phyloP scores from a whole-genome alignment of 352 stramenopile species.

The Globisporangium uncinulatum region DNA sequence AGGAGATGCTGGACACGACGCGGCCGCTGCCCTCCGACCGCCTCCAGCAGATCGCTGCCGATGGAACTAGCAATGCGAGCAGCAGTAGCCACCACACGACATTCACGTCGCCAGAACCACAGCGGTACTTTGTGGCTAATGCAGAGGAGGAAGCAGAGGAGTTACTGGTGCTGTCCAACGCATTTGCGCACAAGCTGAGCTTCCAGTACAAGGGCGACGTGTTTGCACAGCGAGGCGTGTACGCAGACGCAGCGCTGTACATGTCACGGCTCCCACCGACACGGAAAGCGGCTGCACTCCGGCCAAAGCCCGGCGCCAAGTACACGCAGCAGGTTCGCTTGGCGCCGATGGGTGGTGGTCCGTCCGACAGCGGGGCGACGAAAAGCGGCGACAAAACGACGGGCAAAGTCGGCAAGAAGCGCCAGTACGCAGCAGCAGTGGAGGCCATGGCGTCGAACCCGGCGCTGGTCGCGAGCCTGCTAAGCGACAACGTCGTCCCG shows the following conservation, averaged over 20 bases:
- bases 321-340: slow-evolving; percentile 49
- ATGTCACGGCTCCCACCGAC: slow-evolving; percentile 61
- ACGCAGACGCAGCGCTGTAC: slow-evolving; percentile 62
- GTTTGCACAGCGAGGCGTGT: slow-evolving; percentile 68
- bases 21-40: neutral
- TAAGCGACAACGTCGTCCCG: slow-evolving; percentile 56
- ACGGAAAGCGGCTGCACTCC: slow-evolving; percentile 27
- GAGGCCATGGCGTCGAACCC: slow-evolving; percentile 64
- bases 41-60: neutral
- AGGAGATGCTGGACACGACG: too few species aligned
- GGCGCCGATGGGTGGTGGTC: slow-evolving; percentile 25
- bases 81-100: neutral
- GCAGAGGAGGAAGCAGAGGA: neutral
- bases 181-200: slow-evolving; percentile 33
- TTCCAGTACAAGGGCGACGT: slow-evolving; percentile 72
- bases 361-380: slow-evolving; percentile 11
- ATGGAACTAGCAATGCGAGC: neutral
- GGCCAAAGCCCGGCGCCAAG: slow-evolving; percentile 22
- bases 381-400: slow-evolving; percentile 13
- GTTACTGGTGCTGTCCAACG: slow-evolving; percentile 10
- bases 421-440: slow-evolving; percentile 54
- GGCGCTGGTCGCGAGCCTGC: slow-evolving; percentile 36
- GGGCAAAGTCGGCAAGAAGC: slow-evolving; percentile 39
- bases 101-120: slow-evolving; percentile 1
- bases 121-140: slow-evolving; percentile 21